Evolutionary conservation across 129 eudicot species (phyloP), one percentile per base, ranked within the genome.

Genomic region (Chrysanthemum lavandulifolium): DNA sequence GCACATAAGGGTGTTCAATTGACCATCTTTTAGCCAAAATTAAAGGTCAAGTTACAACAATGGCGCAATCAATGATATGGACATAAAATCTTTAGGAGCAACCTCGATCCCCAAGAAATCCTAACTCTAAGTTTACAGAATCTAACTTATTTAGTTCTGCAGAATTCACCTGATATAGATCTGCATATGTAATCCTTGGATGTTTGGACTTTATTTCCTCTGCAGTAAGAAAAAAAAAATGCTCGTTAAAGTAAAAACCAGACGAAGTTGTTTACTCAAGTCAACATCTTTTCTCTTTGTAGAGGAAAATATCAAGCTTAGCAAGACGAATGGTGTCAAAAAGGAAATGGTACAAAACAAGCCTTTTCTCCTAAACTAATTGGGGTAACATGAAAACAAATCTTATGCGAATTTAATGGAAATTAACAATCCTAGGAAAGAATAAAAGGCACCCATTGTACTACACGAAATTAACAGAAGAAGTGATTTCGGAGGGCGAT

Each of bases 131-230:
- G 11, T 23, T 21, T 29, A 19, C 14, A 33, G 8, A 60, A 53
- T 67, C 13, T 14, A 70, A 64, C 68, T 15, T 21, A 27, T 13
- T 21, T 48, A 45, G 69, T 16, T 47, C 48, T 60, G 63, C 1
- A 54, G 68, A 54, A 54, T 62, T 82, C 80, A 94, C 99, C 99
- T 94, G 99, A 80, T 90, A 94, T 31, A 94, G 86, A 83, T 94
- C 99, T 50, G 99, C 99, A 83, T 88, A 94, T n/a, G 97, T 88
- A 72, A 94, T 86, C 82, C 79, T 88, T 62, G 96, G 94, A 80
- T 89, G 88, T 72, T 83, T 90, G 69, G 88, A 82, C 86, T 94
- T 94, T 78, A 94, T 82, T 80, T 84, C 91, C 51, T 94, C 98
- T 93, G 97, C 85, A 67, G 80, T 55, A 56, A 85, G 58, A 58